Base-by-base conservation (phyloP, 306 rosid species). In the Vigna radiata region DNA sequence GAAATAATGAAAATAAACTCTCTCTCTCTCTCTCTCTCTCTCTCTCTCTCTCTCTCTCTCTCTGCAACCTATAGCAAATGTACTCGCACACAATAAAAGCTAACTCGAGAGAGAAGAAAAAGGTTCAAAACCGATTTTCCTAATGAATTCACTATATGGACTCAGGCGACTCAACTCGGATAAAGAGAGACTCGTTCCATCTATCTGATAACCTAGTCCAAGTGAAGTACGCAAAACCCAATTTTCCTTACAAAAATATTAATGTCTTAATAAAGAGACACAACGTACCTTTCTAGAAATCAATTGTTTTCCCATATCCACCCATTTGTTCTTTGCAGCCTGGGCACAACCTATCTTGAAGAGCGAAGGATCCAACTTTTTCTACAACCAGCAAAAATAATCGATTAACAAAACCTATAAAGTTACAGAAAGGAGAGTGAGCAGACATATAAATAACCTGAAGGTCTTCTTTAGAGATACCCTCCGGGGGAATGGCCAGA, bases 321-420 rank as follows among this genome's bases (percentile, higher is more conserved):
- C 92, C 98, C 97, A 94, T 79, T 86, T 90, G 61, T 90, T 92
- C 82, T 92, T 94, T 2, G 88, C 90, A 31, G 98, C 98, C 83
- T 94, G 97, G 3, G 96, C 87, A 44, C 90, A 83, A 21, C 72
- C 98, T 70, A 94, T 94, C 83, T 92, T 94, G 88, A 87, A 92
- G 62, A 44, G 49, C 0, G 90, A 62, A 4, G 89, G 85, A 27
- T 74, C 88, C 7, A 94, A 70, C 79, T 89, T 94, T 84, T 85
- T 92, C 95, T 94, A 86, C 86, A 91, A 43, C 68, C 61, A 74
- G 2, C 0, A 67, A 47, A 41, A 21, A 59, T 8, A 59, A 17
- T 17, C 52, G 0, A 44, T 31, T 18, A 33, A 16, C 11, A 71
- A 17, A 0, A 10, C 1, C 4, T 1, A 71, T 49, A 36, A 25